Evolutionary conservation across 208 protist species (phyloP).

Genomic region (Vickermania ingenoplastis): DNA sequence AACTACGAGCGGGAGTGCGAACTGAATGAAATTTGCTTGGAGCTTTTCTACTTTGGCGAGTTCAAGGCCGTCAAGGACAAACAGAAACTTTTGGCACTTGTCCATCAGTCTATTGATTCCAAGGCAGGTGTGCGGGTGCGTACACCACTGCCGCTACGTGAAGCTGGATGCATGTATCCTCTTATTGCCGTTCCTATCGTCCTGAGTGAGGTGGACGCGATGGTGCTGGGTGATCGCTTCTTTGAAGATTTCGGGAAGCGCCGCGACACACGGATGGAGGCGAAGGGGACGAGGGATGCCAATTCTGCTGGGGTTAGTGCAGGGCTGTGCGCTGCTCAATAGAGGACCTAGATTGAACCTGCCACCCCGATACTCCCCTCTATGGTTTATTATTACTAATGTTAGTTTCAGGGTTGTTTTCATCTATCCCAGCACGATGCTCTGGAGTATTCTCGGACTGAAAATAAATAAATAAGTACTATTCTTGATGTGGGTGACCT

Average conservation of each 20-base stretch:
- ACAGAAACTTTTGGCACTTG: slow-evolving; percentile 26
- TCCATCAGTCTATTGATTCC: slow-evolving; percentile 27
- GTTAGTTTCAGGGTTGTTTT: too few relatives aligned
- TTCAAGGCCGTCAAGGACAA: slow-evolving; percentile 39
- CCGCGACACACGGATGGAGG: background rate
- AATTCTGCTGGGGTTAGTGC: slow-evolving; percentile 11
- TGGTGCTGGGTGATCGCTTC: slow-evolving; percentile 45
- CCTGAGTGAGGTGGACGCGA: slow-evolving; percentile 56
- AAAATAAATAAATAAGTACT: too few relatives aligned
- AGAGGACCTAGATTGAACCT: too few relatives aligned
- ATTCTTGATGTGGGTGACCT: too few relatives aligned
- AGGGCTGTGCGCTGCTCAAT: slow-evolving; percentile 11
- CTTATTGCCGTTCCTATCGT: slow-evolving; percentile 53
- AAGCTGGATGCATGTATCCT: slow-evolving; percentile 79
- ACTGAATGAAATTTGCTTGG: slow-evolving; percentile 52
- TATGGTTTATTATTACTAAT: background rate
- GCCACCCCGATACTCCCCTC: too few relatives aligned
- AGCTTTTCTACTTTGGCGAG: slow-evolving; percentile 78
- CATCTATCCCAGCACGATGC: too few relatives aligned
- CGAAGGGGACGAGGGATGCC: slow-evolving; percentile 5
- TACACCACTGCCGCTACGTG: slow-evolving; percentile 42
- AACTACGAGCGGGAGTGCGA: slow-evolving; percentile 18
- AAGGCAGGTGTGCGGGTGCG: slow-evolving; percentile 36
- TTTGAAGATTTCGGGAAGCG: slow-evolving; percentile 72
- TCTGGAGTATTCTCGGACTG: too few relatives aligned